phyloP scores from a whole-genome alignment of 2,329 filamentous ascomycete genomes.

The Cryphonectria radicalis region DNA sequence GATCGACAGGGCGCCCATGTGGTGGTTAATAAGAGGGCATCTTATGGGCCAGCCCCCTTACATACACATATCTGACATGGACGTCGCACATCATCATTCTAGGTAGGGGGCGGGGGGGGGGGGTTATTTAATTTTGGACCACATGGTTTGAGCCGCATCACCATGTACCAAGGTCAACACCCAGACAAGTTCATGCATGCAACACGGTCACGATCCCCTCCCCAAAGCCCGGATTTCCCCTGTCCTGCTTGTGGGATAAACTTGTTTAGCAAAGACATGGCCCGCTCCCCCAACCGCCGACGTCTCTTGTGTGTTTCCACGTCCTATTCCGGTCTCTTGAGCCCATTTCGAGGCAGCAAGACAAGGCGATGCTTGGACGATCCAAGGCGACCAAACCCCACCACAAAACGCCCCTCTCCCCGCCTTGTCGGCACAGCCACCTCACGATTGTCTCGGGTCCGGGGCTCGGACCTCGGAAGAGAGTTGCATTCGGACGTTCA shows the following conservation, averaged over 20 bases:
- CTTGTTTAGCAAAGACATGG: neutral
- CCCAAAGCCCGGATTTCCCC: neutral
- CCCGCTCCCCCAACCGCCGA: neutral
- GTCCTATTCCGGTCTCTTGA: neutral
- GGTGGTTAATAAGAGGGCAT: constrained; percentile 7
- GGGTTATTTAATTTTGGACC: constrained; percentile 14
- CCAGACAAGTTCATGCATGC: constrained; percentile 9
- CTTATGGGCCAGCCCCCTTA: constrained; percentile 20
- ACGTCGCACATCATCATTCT: constrained; percentile 26
- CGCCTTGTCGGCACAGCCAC: constrained; percentile 3
- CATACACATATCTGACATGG: constrained; percentile 2
- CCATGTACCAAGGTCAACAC: neutral
- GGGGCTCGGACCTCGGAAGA: constrained; percentile 5
- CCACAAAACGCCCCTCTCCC: neutral
- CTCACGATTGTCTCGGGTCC: constrained; percentile 5
- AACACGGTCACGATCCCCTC: neutral
- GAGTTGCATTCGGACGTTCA: neutral
- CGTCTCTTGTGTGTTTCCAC: neutral
- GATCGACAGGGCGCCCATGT: constrained; percentile 23
- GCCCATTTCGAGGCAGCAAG: neutral
- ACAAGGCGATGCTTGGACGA: neutral
- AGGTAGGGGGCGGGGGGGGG: constrained; percentile 17
- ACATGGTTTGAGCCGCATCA: constrained; percentile 32
- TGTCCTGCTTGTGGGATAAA: neutral
- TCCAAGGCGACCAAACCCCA: neutral